phyloP scores from a whole-genome alignment of 2,329 filamentous ascomycete species.

The Shiraia sp. region DNA sequence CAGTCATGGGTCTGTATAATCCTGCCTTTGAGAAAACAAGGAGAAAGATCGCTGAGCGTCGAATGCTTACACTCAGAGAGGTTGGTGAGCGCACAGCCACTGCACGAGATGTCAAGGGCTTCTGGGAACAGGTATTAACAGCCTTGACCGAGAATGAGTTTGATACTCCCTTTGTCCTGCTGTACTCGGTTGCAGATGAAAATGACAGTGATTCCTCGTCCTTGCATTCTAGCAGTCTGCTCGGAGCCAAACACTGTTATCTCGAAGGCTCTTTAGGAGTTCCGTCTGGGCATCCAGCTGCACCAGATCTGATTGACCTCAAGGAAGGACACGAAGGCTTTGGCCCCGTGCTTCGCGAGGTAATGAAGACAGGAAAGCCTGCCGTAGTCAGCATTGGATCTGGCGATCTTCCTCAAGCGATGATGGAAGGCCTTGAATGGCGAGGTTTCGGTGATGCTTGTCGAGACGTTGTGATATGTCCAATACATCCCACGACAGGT shows the following conservation, averaged over 20 bases:
- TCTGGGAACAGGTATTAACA: slow-evolving; percentile 72
- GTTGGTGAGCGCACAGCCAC: slow-evolving; percentile 74
- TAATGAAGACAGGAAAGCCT: slow-evolving; percentile 69
- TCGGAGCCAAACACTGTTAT: slow-evolving; percentile 65
- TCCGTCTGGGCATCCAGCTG: slow-evolving; percentile 64
- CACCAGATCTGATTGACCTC: slow-evolving; percentile 67
- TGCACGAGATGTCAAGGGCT: slow-evolving; percentile 72
- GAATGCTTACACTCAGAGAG: slow-evolving; percentile 78
- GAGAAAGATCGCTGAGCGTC: slow-evolving; percentile 74
- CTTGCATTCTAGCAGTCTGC: slow-evolving; percentile 67
- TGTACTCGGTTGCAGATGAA: slow-evolving; percentile 77
- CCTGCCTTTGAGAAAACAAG: slow-evolving; percentile 81
- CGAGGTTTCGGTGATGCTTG: slow-evolving; percentile 73
- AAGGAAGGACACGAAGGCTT: slow-evolving; percentile 72
- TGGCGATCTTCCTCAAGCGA: slow-evolving; percentile 64
- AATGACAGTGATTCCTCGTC: slow-evolving; percentile 72
- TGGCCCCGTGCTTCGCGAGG: slow-evolving; percentile 74
- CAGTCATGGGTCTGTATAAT: slow-evolving; percentile 77
- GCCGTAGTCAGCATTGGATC: slow-evolving; percentile 69
- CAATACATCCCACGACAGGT: slow-evolving; percentile 75
- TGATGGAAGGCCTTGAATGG: slow-evolving; percentile 70
- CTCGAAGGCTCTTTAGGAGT: slow-evolving; percentile 75
- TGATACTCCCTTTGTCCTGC: slow-evolving; percentile 75
- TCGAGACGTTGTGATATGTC: slow-evolving; percentile 73
- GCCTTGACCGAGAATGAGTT: slow-evolving; percentile 74